phyloP scores from a whole-genome alignment of 78 protist genomes.

The Cyanophora paradoxa region DNA sequence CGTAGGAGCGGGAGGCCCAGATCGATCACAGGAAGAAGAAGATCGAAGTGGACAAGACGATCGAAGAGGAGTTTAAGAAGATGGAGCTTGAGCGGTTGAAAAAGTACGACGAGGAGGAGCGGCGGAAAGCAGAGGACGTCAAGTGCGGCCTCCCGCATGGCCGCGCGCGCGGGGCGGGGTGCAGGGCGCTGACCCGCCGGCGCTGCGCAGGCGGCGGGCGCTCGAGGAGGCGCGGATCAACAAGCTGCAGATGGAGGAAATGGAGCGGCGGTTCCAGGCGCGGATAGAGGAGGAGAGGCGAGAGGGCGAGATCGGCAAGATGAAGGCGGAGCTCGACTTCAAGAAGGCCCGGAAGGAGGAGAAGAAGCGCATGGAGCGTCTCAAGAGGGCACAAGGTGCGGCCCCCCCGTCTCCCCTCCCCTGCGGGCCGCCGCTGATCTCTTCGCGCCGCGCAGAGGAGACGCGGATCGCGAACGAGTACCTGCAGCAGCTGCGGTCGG shows the following conservation, averaged over 20 bases:
- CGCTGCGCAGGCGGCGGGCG: background rate
- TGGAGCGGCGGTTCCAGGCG: too few relatives aligned
- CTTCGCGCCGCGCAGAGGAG: background rate
- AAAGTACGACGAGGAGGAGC: conserved; percentile 18
- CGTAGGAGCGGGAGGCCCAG: background rate
- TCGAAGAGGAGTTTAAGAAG: too few relatives aligned
- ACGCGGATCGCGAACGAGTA: background rate
- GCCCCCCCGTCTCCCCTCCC: too few relatives aligned
- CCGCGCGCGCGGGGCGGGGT: background rate
- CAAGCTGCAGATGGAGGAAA: background rate
- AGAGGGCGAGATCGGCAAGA: background rate
- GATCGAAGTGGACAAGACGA: too few relatives aligned
- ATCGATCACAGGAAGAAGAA: background rate
- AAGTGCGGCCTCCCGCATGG: background rate
- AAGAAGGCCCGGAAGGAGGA: background rate
- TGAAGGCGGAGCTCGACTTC: background rate
- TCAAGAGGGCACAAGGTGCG: too few relatives aligned
- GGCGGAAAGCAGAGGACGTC: background rate
- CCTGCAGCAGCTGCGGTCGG: background rate
- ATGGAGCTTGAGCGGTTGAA: too few relatives aligned
- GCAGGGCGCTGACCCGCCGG: background rate
- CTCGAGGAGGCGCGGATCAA: background rate
- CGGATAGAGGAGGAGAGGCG: background rate
- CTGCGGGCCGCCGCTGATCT: too few relatives aligned
- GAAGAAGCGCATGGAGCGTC: background rate